Conservation (phyloP, 768 basidiomycete species). For the Xerocomellus amylosporus region DNA sequence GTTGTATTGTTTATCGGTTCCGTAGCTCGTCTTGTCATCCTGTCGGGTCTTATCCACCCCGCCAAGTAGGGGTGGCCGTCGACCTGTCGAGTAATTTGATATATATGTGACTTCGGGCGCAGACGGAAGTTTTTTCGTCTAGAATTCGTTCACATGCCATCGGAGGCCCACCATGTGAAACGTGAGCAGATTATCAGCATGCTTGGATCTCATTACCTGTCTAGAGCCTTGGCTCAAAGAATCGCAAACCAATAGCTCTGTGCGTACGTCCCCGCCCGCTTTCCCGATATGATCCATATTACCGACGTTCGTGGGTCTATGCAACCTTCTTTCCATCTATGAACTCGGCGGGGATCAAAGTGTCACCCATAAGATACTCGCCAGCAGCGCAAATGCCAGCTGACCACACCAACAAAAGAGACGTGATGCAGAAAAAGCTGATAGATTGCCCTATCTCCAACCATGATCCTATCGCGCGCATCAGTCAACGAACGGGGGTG, state of each 20-base stretch:
- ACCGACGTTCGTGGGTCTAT: conserved; percentile 27
- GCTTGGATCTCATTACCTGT: conserved; percentile 1
- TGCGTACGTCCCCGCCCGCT: conserved; percentile 2
- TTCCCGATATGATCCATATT: conserved; percentile 2
- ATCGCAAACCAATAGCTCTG: background rate
- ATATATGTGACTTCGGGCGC: background rate
- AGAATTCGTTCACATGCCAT: conserved; percentile 4
- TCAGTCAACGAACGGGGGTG: conserved; percentile 2
- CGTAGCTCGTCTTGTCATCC: background rate
- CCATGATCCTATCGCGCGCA: conserved; percentile 61
- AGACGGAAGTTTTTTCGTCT: conserved; percentile 3
- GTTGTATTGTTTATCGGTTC: background rate
- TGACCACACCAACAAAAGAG: conserved; percentile 74
- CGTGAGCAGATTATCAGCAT: background rate
- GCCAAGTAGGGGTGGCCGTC: background rate
- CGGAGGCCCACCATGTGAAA: conserved; percentile 1
- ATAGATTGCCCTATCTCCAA: conserved; percentile 87
- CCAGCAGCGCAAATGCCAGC: conserved; percentile 73
- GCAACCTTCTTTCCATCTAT: conserved; percentile 21
- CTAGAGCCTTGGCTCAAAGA: background rate
- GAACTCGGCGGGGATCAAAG: conserved; percentile 21
- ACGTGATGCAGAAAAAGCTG: conserved; percentile 83
- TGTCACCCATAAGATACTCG: conserved; percentile 60
- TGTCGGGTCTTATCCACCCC: background rate
- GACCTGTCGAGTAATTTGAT: background rate